These are phyloP conservation scores for Penstemon davidsonii DNA, from an alignment of 257 asterid species.

Conservation along the genomic window DNA sequence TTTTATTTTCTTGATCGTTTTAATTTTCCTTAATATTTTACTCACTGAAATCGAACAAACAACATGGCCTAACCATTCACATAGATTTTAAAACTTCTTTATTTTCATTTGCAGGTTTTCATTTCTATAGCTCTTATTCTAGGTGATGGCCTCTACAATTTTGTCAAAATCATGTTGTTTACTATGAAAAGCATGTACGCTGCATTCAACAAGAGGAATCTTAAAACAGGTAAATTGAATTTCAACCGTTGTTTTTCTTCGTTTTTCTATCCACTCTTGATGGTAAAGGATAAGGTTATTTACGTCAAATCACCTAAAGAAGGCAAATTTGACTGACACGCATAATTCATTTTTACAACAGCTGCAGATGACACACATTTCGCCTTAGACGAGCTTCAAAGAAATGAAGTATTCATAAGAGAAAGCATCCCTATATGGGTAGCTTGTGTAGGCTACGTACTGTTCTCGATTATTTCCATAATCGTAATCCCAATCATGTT, in stretches of 20 bases:
- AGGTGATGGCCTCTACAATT: conserved; percentile 42
- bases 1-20: too few species aligned
- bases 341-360: not conserved
- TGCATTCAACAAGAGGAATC: conserved; percentile 45
- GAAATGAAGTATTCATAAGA: conserved; percentile 5
- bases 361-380: not conserved
- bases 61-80: not conserved
- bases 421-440: conserved; percentile 5
- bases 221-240: conserved; percentile 35
- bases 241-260: not conserved
- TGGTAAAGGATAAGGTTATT: conserved; percentile 14
- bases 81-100: not conserved
- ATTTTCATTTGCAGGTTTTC: conserved; percentile 32
- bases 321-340: too few species aligned
- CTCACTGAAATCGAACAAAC: not conserved
- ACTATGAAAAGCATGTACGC: conserved; percentile 42
- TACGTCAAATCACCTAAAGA: too few species aligned
- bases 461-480: conserved; percentile 7
- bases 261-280: not conserved
- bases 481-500: conserved; percentile 18
- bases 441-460: not conserved
- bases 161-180: conserved; percentile 44
- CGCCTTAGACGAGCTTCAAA: conserved; percentile 1
- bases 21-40: not conserved
- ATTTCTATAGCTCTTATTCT: conserved; percentile 21